Percentiles rank a stretch among this genome's conserved stretches.
Evolutionary conservation across 192 early-diverging fungal genomes (phyloP).

Genomic region (Coemansia sp.): DNA sequence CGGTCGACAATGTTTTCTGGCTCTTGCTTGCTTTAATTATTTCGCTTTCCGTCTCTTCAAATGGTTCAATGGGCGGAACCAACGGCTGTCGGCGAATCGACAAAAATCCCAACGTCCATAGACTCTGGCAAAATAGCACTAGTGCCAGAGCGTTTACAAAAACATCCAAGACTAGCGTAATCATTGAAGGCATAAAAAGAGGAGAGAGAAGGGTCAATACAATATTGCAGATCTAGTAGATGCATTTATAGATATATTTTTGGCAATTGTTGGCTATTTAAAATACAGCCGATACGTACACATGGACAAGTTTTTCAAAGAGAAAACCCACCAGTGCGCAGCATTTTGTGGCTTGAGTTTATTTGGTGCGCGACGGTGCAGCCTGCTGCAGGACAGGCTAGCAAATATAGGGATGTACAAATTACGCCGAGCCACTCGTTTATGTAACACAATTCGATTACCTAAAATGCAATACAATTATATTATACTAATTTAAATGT

Average conservation of each 20-base stretch:
- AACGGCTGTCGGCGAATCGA: not conserved
- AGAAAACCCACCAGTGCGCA: not conserved
- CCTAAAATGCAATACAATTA: no score
- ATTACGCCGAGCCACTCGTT: not conserved
- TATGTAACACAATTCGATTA: not conserved
- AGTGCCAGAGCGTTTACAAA: slow-evolving; percentile 11
- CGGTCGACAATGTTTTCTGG: slow-evolving; percentile 1
- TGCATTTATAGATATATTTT: not conserved
- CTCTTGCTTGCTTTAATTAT: not conserved
- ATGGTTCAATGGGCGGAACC: slow-evolving; percentile 4
- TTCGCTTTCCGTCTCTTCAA: not conserved
- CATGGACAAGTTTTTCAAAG: not conserved
- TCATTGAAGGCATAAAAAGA: not conserved
- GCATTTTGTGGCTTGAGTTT: not conserved
- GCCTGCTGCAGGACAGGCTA: not conserved
- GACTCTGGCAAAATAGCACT: slow-evolving; percentile 12
- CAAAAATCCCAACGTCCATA: not conserved
- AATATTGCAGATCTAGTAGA: not conserved
- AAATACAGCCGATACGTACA: not conserved
- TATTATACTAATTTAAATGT: no score
- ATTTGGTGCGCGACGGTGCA: not conserved
- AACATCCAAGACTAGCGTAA: not conserved
- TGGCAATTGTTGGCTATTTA: not conserved
- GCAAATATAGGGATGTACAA: not conserved
- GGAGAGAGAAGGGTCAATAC: not conserved